Base-by-base conservation (phyloP, 1,139 yeast genomes). In the Diutina sp. region DNA sequence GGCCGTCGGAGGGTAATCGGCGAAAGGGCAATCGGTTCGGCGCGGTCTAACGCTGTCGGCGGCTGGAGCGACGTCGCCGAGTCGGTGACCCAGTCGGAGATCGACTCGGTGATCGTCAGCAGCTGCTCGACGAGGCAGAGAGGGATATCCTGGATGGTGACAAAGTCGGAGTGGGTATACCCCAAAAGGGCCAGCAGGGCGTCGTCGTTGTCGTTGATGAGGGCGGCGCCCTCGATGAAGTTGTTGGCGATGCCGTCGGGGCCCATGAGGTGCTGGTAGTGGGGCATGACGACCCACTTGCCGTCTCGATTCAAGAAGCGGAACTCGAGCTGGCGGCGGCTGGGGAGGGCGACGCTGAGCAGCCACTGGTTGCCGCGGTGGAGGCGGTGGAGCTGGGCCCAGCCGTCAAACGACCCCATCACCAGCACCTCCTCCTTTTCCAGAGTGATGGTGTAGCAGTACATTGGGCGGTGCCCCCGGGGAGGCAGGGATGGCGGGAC, bases 361-460 rank as follows among this genome's bases (percentile, higher is more conserved):
- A 48, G 51, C 16, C 14, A 48, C n/a, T 48, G 16, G 38, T 48
- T 48, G 12, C 16, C 51, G 4, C 16, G 18, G 16, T 16, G 16
- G 21, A 48, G 38, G 4, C 30, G 35, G 38, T 28, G 32, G 16
- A 9, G 35, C 12, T 29, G 21, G 38, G 16, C 32, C 51, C 51
- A 48, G 12, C 38, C 38, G 32, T 48, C 51, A 11, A 48, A 48
- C 16, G 14, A 21, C 32, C 51, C 51, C 38, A 29, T 48, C 21
- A 48, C 51, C 35, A 14, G 14, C 35, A 48, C 51, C 51, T 29
- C 21, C 38, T 28, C 38, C 51, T 29, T 28, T 48, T 48, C 51
- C 51, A 48, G 51, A 38, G 38, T 48, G 51, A 48, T 48, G 51
- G 35, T 48, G 28, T 48, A 48, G 51, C 32, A 48, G 32, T 48